Percentiles rank a stretch among this genome's conserved stretches.
Conservation (phyloP, 164 flowering plant species). For the Tetrastigma voinierianum region DNA sequence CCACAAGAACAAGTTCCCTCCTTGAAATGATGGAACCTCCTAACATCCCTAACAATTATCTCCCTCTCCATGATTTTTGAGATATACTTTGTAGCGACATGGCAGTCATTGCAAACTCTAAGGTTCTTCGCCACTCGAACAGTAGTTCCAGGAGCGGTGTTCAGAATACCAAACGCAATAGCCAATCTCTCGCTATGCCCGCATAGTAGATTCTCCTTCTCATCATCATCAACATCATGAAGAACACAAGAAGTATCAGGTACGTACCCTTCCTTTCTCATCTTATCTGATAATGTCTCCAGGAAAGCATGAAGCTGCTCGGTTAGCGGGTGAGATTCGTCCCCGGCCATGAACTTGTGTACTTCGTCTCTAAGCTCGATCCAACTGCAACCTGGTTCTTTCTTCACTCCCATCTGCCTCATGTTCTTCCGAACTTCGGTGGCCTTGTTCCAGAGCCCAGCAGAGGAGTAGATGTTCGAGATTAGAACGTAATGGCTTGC, state of each 20-base stretch:
- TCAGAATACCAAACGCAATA: conserved; percentile 79
- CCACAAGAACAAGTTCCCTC: conserved; percentile 80
- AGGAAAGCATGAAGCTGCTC: conserved; percentile 49
- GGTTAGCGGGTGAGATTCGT: conserved; percentile 59
- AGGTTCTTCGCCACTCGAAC: conserved; percentile 85
- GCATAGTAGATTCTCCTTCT: conserved; percentile 71
- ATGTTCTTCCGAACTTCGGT: conserved; percentile 54
- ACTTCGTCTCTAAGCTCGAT: conserved; percentile 59
- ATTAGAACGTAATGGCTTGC: conserved; percentile 81
- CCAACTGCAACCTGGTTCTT: conserved; percentile 93
- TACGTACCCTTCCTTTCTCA: conserved; percentile 72
- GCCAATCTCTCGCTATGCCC: conserved; percentile 88
- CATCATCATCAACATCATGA: conserved; percentile 72
- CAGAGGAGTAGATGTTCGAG: conserved; percentile 74
- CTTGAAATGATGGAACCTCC: conserved; percentile 78
- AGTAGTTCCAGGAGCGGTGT: conserved; percentile 64
- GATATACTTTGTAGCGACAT: conserved; percentile 64
- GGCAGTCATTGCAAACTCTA: conserved; percentile 84
- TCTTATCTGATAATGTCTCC: conserved; percentile 40
- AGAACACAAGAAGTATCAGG: conserved; percentile 88
- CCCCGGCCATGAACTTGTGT: conserved; percentile 77
- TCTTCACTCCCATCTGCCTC: conserved; percentile 67
- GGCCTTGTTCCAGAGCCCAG: conserved; percentile 74
- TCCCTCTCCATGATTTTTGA: conserved; percentile 66
- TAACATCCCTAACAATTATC: conserved; percentile 72